Evolutionary conservation across 148 eudicot genomes (phyloP).

Genomic region (Rhododendron griersonianum): DNA sequence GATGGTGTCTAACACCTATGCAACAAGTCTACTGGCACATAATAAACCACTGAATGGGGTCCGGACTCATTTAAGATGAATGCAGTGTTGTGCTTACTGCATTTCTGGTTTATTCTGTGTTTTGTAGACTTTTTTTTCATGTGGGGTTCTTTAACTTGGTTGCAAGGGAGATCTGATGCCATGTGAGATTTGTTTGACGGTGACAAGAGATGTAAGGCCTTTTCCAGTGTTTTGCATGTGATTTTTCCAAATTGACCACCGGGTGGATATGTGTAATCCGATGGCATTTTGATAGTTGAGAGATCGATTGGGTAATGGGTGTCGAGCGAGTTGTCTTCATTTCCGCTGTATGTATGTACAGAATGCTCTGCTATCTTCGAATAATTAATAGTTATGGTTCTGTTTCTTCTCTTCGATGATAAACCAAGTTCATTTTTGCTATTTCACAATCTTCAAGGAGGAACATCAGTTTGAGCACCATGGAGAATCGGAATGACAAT

Average conservation of each 20-base stretch:
- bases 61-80: not conserved
- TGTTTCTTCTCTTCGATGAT: not conserved
- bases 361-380: slow-evolving; percentile 8
- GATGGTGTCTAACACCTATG: not conserved
- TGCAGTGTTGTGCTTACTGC: not conserved
- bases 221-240: slow-evolving; percentile 1
- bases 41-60: not conserved
- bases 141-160: not conserved
- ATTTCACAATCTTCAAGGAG: not conserved
- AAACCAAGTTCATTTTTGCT: not conserved
- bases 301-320: slow-evolving; percentile 1
- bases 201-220: not conserved
- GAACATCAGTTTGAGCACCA: not conserved
- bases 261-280: not conserved
- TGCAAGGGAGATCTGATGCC: slow-evolving; percentile 1
- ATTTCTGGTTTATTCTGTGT: not conserved
- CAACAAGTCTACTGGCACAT: not conserved
- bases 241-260: not conserved
- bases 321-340: slow-evolving; percentile 4
- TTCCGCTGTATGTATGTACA: slow-evolving; percentile 13
- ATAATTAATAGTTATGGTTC: slow-evolving; percentile 8
- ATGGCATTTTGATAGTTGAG: slow-evolving; percentile 8
- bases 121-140: not conserved
- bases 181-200: slow-evolving; percentile 5
- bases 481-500: not conserved